A percentile compares a stretch with the other conserved stretches of the same genome.
Conservation (phyloP, 2,329 filamentous ascomycete species). For the Pseudocercospora macadamiae region DNA sequence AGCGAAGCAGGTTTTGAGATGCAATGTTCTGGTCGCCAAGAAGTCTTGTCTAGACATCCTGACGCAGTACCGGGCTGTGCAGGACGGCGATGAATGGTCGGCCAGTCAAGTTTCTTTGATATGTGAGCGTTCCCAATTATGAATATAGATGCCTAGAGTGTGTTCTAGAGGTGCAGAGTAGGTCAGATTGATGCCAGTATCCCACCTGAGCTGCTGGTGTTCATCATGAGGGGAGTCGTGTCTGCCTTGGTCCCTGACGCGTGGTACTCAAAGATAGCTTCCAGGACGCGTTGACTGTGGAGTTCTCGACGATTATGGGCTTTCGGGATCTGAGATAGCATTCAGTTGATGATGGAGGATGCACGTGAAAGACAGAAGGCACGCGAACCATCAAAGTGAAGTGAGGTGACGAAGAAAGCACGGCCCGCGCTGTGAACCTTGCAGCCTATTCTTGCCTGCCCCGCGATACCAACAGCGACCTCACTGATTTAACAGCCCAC, state of each 20-base stretch:
- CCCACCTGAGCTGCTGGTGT: no score
- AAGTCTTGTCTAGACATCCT: not conserved
- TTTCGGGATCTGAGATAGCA: not conserved
- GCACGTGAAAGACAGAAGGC: not conserved
- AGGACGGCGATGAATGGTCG: not conserved
- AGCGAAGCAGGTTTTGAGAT: no score
- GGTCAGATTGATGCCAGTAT: no score
- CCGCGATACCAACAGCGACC: conserved; percentile 3
- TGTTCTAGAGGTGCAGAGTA: not conserved
- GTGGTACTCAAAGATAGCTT: not conserved
- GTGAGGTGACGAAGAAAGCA: not conserved
- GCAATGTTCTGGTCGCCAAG: not conserved
- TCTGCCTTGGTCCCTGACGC: no score
- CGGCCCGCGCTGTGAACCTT: no score
- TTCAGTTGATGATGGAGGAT: not conserved
- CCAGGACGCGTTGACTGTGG: not conserved
- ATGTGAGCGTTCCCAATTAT: no score
- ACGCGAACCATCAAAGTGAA: not conserved
- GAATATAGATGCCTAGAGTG: no score
- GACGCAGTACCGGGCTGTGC: not conserved
- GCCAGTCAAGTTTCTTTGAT: not conserved
- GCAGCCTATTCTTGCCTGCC: conserved; percentile 6
- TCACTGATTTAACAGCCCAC: not conserved
- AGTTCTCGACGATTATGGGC: not conserved
- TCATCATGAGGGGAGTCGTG: no score